Base-by-base conservation (phyloP, 148 eudicot species). In the Vaccinium vitisidaea region DNA sequence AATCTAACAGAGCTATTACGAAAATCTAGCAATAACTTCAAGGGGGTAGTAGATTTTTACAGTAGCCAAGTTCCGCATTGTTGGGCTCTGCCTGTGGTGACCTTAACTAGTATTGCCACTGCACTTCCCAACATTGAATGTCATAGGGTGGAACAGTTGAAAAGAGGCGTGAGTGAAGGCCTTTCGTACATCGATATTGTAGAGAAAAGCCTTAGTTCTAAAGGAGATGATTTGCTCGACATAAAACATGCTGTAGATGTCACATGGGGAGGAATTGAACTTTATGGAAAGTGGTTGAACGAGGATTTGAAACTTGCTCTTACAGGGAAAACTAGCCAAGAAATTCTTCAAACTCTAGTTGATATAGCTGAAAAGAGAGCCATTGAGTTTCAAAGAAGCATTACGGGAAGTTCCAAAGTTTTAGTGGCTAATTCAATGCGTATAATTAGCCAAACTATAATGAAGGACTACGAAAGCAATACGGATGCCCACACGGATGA, bases 1-100 rank as follows among this genome's bases (percentile, higher is more conserved):
- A 46, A 63, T 23, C 39, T 43, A 23, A 25, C 4, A 0, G 21
- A 81, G 75, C 25, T 81, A 49, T 53, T 65, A 43, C 10, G 50
- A 18, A 48, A 65, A 65, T 65, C 58, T 14, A 53, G 1, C 10
- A 12, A 13, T 9, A 16, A 9, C 36, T 63, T 63, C 32, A 23
- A 65, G 8, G 50, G 56, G 55, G 75, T 81, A 12, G 56, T 30
- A 52, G 56, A 61, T 49, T 63, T 81, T 63, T 56, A 69, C 1
- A 65, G 39, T 8, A 48, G 18, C 74, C 30, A 23, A 21, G 56
- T 48, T 21, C 23, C 50, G 69, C 48, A 80, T 80, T 80, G 52
- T 0, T 80, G 52, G 73, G 39, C 71, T 58, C 6, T 80, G 82
- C 65, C 71, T 9, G 21, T 80, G 23, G 82, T 80, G 73, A 58